Evolutionary conservation across 257 asterid genomes (phyloP).

Genomic region (Solanum dulcamara): DNA sequence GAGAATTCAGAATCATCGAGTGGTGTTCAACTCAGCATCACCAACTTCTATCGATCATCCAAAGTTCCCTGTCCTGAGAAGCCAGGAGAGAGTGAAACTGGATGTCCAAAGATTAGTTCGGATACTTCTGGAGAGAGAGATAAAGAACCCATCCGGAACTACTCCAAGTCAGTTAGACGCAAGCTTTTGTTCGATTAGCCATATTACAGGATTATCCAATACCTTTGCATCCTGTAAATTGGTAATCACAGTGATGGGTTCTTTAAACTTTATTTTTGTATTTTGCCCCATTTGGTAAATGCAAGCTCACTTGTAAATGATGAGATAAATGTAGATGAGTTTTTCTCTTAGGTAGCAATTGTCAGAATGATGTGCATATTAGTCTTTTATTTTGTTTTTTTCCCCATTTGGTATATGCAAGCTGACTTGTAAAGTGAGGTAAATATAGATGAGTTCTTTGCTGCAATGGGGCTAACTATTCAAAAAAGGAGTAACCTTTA

Average conservation of each 20-base stretch:
- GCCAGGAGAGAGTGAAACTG: conserved; percentile 21
- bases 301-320: not conserved
- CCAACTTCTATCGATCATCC: conserved; percentile 64
- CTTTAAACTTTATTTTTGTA: not conserved
- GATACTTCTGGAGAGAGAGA: conserved; percentile 41
- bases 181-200: conserved; percentile 49
- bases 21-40: conserved; percentile 59
- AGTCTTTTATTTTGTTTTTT: not conserved
- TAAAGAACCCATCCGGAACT: conserved; percentile 21
- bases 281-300: not conserved
- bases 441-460: not conserved
- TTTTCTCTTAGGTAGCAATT: not conserved
- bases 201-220: not conserved
- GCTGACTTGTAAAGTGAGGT: not conserved
- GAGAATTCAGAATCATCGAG: conserved; percentile 31
- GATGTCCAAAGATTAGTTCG: conserved; percentile 6
- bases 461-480: not conserved
- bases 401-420: not conserved
- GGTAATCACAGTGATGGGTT: not conserved
- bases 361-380: not conserved
- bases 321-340: not conserved
- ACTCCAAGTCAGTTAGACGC: conserved; percentile 76
- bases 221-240: not conserved
- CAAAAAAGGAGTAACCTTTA: too few species aligned
- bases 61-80: conserved; percentile 27